These are phyloP conservation scores for Russula sp. DNA, from an alignment of 768 basidiomycete genomes.

Conservation along the genomic window DNA sequence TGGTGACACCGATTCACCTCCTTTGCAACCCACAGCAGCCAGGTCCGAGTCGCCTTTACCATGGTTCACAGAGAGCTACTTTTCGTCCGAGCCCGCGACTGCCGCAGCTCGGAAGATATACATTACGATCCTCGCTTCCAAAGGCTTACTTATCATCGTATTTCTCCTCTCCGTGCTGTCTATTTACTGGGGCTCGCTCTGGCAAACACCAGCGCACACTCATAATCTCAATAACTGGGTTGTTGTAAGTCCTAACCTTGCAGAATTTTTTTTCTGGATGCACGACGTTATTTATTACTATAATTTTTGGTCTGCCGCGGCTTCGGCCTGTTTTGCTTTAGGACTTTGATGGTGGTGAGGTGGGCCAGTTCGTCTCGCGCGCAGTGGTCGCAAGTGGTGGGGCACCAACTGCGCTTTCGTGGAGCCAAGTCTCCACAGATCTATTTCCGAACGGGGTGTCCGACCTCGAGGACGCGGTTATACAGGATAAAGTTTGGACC, in stretches of 20 bases:
- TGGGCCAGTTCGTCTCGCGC: conserved; percentile 48
- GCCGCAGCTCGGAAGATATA: conserved; percentile 40
- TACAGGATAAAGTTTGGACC: conserved; percentile 53
- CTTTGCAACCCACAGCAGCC: background rate
- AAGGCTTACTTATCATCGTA: conserved; percentile 39
- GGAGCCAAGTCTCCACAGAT: conserved; percentile 44
- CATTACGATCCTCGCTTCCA: conserved; percentile 41
- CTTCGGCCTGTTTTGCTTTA: conserved; percentile 31
- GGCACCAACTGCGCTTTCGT: conserved; percentile 41
- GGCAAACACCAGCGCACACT: conserved; percentile 41
- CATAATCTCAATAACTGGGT: conserved; percentile 54
- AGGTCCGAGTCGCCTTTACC: conserved; percentile 16
- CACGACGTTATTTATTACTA: too few relatives aligned
- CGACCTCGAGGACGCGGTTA: conserved; percentile 46
- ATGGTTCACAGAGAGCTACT: conserved; percentile 30
- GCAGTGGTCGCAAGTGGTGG: conserved; percentile 38
- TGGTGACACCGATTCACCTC: background rate
- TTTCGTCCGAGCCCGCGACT: conserved; percentile 28
- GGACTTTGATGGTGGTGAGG: conserved; percentile 59
- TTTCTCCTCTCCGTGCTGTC: conserved; percentile 49
- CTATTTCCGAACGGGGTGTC: conserved; percentile 46
- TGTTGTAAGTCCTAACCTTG: conserved; percentile 44
- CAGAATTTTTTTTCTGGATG: background rate
- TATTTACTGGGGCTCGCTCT: conserved; percentile 61
- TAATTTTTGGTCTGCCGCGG: too few relatives aligned